Evolutionary conservation across 805 yeast species (phyloP).

Genomic region (Peterozyma xylosa): DNA sequence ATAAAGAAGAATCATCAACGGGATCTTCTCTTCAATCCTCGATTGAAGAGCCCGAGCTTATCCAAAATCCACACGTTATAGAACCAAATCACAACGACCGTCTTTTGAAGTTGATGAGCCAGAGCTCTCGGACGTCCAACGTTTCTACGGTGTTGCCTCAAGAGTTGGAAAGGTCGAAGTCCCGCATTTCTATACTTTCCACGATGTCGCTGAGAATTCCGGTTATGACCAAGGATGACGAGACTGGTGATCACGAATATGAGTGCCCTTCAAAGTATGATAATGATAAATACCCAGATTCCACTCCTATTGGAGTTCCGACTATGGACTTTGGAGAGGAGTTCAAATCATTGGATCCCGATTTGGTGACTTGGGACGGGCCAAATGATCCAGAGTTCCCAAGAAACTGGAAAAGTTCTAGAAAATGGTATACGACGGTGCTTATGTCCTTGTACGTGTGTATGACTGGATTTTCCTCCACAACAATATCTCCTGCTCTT

Average conservation of each 20-base stretch:
- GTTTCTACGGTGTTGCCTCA: too few species aligned
- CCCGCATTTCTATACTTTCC: too few species aligned
- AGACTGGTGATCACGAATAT: too few species aligned
- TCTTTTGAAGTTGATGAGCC: conserved; percentile 36
- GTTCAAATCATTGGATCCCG: conserved; percentile 49
- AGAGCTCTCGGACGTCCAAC: conserved; percentile 36
- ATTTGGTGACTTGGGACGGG: conserved; percentile 61
- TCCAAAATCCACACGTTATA: too few species aligned
- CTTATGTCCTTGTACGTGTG: conserved; percentile 50
- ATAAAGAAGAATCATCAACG: too few species aligned
- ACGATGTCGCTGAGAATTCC: too few species aligned
- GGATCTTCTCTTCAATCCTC: too few species aligned
- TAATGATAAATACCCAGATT: neutral
- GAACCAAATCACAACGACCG: too few species aligned
- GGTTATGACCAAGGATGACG: too few species aligned
- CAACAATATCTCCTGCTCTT: conserved; percentile 56
- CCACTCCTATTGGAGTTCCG: neutral
- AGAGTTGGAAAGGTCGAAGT: too few species aligned
- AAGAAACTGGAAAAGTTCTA: conserved; percentile 44
- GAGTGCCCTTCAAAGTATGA: neutral
- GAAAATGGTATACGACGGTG: conserved; percentile 34
- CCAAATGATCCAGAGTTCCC: conserved; percentile 54
- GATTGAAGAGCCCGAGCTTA: too few species aligned
- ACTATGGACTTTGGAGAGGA: conserved; percentile 33
- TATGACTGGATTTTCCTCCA: conserved; percentile 54